Conservation (phyloP, 148 eudicot genomes). For the Beta vulgaris region DNA sequence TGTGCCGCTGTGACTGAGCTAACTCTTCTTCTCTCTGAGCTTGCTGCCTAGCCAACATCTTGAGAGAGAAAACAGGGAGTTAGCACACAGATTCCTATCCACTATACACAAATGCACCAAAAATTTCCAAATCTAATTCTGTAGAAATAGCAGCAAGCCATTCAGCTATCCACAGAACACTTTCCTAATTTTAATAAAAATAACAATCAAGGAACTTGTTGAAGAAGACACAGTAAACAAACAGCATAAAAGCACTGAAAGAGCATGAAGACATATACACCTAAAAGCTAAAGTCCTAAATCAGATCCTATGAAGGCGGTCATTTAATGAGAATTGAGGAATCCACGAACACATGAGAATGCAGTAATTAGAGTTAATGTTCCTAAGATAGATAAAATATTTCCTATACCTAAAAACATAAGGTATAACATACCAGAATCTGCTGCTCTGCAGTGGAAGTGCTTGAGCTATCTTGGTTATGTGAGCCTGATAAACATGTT, state of each 20-base stretch:
- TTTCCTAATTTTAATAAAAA: background rate
- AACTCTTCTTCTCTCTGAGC: constrained; percentile 99
- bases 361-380: background rate
- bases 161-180: background rate
- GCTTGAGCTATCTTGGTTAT: constrained; percentile 55
- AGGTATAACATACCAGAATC: constrained; percentile 60
- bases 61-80: constrained; percentile 15
- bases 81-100: background rate
- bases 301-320: background rate
- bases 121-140: background rate
- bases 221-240: background rate
- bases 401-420: background rate
- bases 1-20: constrained; percentile 94
- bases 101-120: constrained; percentile 9
- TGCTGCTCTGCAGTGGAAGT: constrained; percentile 85
- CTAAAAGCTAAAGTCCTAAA: background rate
- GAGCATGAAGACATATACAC: background rate
- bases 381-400: background rate
- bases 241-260: background rate
- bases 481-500: constrained; percentile 39
- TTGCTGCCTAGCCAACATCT: constrained; percentile 99
- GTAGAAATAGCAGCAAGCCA: background rate
- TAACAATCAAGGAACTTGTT: background rate
- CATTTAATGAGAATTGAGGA: background rate
- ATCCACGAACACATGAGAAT: background rate